Evolutionary conservation across 768 basidiomycete species (phyloP).

Genomic region (Termitomyces sp.): DNA sequence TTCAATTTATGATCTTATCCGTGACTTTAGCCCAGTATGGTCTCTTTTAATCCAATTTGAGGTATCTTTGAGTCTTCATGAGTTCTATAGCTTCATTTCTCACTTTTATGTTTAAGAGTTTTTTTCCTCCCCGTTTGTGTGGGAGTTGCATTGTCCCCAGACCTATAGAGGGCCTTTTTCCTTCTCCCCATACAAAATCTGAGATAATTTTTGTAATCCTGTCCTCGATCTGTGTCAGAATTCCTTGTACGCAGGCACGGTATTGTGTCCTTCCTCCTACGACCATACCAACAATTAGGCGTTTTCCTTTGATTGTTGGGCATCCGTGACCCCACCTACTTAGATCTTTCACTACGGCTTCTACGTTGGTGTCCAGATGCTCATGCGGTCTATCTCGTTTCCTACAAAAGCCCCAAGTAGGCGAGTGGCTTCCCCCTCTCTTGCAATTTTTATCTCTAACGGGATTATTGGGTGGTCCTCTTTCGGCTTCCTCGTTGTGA

Average conservation of each 20-base stretch:
- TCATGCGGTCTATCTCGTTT: conserved; percentile 18
- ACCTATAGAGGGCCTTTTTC: neutral
- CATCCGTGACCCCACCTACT: conserved; percentile 20
- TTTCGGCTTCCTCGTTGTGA: too few species aligned
- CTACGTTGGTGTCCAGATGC: conserved; percentile 24
- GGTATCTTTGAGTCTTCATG: conserved; percentile 17
- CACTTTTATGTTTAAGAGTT: too few species aligned
- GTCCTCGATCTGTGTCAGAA: neutral
- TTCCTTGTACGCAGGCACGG: neutral
- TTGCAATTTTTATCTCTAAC: too few species aligned
- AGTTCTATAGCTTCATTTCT: conserved; percentile 26
- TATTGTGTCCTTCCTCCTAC: neutral
- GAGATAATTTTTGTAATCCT: neutral
- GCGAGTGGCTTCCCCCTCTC: conserved; percentile 23
- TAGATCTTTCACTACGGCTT: conserved; percentile 21
- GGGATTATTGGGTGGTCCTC: conserved; percentile 7
- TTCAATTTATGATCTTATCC: neutral
- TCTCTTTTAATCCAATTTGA: neutral
- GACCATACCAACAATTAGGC: conserved; percentile 20
- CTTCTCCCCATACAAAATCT: neutral
- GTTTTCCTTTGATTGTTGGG: conserved; percentile 25
- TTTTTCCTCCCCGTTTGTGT: too few species aligned
- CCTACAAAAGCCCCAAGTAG: conserved; percentile 30
- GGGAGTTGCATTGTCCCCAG: neutral
- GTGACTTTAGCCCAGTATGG: neutral